Conservation (phyloP, 352 stramenopile species). For the Aphanomyces euteiches region DNA sequence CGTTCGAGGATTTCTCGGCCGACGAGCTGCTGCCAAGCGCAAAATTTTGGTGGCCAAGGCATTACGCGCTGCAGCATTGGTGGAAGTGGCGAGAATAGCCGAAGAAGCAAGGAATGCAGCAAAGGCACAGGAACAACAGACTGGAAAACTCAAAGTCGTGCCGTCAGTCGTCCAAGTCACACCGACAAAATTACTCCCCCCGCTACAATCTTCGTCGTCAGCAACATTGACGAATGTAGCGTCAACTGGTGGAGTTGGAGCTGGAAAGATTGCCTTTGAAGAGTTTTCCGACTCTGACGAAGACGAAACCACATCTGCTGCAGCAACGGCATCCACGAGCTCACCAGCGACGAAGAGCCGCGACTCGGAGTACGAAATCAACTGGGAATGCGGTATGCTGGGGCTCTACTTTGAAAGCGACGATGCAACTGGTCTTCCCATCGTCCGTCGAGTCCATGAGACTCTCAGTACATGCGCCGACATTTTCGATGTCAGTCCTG, state of each 20-base stretch:
- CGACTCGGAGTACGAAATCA: constrained; percentile 81
- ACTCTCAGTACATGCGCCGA: constrained; percentile 83
- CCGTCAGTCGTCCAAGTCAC: not conserved
- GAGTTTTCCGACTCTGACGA: not conserved
- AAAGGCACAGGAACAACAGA: not conserved
- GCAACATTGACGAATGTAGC: not conserved
- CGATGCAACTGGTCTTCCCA: constrained; percentile 72
- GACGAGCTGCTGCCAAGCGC: not conserved
- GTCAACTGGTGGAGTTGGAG: not conserved
- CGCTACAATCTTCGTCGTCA: not conserved
- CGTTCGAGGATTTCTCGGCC: constrained; percentile 70
- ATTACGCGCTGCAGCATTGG: not conserved
- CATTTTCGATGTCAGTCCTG: constrained; percentile 38
- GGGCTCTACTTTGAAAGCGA: constrained; percentile 85
- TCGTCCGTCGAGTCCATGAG: constrained; percentile 82
- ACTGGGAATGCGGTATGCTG: constrained; percentile 81
- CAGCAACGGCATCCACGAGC: not conserved
- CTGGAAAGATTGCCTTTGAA: not conserved
- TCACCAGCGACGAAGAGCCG: not conserved
- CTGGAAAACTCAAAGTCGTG: not conserved
- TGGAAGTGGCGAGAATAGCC: not conserved
- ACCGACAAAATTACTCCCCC: not conserved
- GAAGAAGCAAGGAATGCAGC: constrained; percentile 13
- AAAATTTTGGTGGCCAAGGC: constrained; percentile 15
- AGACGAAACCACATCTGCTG: not conserved